Evolutionary conservation across 805 yeast species (phyloP).

Genomic region (Candida namnaoensis): DNA sequence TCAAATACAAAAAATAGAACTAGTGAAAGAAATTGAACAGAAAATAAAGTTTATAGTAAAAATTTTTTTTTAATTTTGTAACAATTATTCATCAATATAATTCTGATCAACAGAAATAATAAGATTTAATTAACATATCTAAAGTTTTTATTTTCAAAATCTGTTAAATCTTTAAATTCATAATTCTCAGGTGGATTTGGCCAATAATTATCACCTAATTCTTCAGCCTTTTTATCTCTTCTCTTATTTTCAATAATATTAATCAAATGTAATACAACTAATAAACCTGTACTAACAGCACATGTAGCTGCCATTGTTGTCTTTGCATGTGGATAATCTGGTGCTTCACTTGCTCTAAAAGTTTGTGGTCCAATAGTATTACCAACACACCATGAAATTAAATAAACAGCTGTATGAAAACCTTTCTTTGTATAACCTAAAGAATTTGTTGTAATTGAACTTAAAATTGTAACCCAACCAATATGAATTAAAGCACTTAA

Average conservation of each 20-base stretch:
- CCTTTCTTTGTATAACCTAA: slow-evolving; percentile 39
- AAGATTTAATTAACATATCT: slow-evolving; percentile 18
- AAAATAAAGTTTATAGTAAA: no score
- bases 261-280: slow-evolving; percentile 15
- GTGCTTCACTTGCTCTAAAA: slow-evolving; percentile 33
- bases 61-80: no score
- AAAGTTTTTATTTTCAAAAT: slow-evolving; percentile 32
- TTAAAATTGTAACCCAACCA: slow-evolving; percentile 1
- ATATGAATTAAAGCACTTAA: neutral
- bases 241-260: slow-evolving; percentile 26
- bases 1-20: no score
- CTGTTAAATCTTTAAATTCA: slow-evolving; percentile 35
- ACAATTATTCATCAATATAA: no score
- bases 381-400: slow-evolving; percentile 45
- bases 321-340: slow-evolving; percentile 31
- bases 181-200: slow-evolving; percentile 13
- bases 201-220: slow-evolving; percentile 7
- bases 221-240: slow-evolving; percentile 20
- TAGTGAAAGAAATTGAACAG: no score
- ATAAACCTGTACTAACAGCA: slow-evolving; percentile 21
- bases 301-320: slow-evolving; percentile 31
- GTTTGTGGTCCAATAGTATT: slow-evolving; percentile 49
- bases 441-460: slow-evolving; percentile 2
- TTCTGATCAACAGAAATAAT: no score
- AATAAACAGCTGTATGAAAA: slow-evolving; percentile 32